Evolutionary conservation across 2,329 filamentous ascomycete genomes (phyloP), one percentile per base, ranked within the genome.

Genomic region (Penicillium sp.): DNA sequence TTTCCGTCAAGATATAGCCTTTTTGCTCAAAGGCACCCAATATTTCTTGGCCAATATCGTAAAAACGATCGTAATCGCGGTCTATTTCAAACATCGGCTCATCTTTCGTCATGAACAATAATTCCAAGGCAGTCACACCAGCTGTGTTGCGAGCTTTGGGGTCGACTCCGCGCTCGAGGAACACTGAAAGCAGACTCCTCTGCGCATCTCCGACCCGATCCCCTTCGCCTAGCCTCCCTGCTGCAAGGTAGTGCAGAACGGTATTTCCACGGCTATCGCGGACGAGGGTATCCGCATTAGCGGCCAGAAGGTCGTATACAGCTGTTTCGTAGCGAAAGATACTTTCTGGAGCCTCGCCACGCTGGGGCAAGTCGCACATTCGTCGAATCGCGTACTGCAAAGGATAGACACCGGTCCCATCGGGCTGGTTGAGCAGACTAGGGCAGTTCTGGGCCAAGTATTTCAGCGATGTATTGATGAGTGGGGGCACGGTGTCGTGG

Each of bases 171-270:
- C 22, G 31, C n/a, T 37, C 11, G 24, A 46, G 34, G 8, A 46
- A 38, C 18, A 37, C 14, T n/a, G 13, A 1, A 31, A 46, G 44
- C 11, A 46, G 29, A 10, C 44, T 13, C 34, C 26, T 46, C 10
- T 42, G 32, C 28, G 42, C 24, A 31, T 46, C 24, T 14, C 44
- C 44, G 7, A 38, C 24, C 8, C 27, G 44, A 32, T 46, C 34
- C 0, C 20, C 22, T 26, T 44, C 41, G 10, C 42, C 46, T 18
- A 48, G 28, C 10, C 35, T 14, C 14, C 41, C 16, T 8, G 23
- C 41, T n/a, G 52, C 50, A 44, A 55, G 47, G 37, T 55, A 55
- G 40, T 55, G 47, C 16, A 55, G 44, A 24, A 38, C 50, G 32
- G 50, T 52, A 42, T 55, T 55, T 14, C 50, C 50, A 22, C 47